Evolutionary conservation across 2,329 filamentous ascomycete species (phyloP).

Genomic region (Ophiosphaerella narmari): DNA sequence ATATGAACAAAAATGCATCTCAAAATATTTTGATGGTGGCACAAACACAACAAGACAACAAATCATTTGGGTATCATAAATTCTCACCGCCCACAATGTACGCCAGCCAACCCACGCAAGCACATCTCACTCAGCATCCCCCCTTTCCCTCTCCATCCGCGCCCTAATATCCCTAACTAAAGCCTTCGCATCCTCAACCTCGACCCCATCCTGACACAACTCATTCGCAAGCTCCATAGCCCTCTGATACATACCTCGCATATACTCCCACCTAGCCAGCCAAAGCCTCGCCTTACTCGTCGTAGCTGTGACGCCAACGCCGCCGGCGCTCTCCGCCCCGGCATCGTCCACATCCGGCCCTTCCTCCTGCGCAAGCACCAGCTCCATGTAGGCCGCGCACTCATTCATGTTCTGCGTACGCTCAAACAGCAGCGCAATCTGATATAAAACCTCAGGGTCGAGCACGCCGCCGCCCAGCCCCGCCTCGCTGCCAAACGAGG

Average conservation of each 20-base stretch:
- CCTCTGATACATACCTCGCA: conserved; percentile 72
- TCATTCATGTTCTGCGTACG: conserved; percentile 76
- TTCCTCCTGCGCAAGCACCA: conserved; percentile 90
- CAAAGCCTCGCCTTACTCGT: conserved; percentile 93
- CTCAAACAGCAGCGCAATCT: conserved; percentile 90
- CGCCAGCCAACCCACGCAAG: background rate
- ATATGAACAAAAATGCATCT: too few species aligned
- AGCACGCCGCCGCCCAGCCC: conserved; percentile 61
- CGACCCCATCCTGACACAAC: conserved; percentile 91
- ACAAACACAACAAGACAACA: background rate
- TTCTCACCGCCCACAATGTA: conserved; percentile 9
- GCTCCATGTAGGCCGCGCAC: conserved; percentile 91
- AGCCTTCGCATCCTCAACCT: conserved; percentile 96
- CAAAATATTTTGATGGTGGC: background rate
- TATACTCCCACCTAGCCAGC: conserved; percentile 83
- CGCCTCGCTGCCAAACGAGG: conserved; percentile 53
- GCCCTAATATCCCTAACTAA: conserved; percentile 84
- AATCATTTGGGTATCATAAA: conserved; percentile 13
- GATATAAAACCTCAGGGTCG: conserved; percentile 87
- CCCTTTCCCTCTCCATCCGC: conserved; percentile 62
- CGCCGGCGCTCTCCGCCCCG: conserved; percentile 52
- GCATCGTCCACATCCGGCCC: conserved; percentile 56
- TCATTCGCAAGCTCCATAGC: conserved; percentile 85
- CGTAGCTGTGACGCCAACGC: conserved; percentile 85
- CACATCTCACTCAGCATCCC: conserved; percentile 12